Evolutionary conservation across 108 stramenopile genomes (phyloP).

Genomic region (Aurantiochytrium sp.): DNA sequence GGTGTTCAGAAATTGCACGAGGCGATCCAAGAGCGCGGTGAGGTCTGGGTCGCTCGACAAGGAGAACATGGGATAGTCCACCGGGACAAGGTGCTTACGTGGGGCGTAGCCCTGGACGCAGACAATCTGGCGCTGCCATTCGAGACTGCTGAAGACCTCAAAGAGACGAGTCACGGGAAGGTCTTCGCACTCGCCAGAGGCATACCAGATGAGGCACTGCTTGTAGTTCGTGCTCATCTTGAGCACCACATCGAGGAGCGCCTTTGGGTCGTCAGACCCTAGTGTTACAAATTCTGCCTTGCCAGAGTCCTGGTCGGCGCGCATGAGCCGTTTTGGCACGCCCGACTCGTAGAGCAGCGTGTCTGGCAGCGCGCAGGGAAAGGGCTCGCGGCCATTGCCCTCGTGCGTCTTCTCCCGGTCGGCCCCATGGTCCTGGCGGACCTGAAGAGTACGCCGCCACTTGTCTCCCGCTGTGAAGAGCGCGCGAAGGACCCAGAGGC

Average conservation of each 20-base stretch:
- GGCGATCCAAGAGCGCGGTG: neutral
- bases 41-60: neutral
- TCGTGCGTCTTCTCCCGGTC: neutral
- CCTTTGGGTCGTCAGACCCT: neutral
- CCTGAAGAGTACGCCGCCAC: neutral
- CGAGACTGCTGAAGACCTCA: constrained; percentile 1
- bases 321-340: neutral
- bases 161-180: neutral
- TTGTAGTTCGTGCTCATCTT: neutral
- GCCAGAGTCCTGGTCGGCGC: neutral
- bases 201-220: neutral
- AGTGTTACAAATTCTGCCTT: neutral
- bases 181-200: neutral
- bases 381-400: neutral
- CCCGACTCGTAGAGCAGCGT: neutral
- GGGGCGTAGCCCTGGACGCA: neutral
- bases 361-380: neutral
- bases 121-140: neutral
- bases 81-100: neutral
- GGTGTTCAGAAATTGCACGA: neutral
- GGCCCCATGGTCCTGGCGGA: neutral
- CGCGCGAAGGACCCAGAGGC: neutral
- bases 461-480: neutral
- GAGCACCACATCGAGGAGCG: neutral
- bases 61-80: neutral